phyloP scores from a whole-genome alignment of 2,329 filamentous ascomycete species.

The Apiospora phragmitis region DNA sequence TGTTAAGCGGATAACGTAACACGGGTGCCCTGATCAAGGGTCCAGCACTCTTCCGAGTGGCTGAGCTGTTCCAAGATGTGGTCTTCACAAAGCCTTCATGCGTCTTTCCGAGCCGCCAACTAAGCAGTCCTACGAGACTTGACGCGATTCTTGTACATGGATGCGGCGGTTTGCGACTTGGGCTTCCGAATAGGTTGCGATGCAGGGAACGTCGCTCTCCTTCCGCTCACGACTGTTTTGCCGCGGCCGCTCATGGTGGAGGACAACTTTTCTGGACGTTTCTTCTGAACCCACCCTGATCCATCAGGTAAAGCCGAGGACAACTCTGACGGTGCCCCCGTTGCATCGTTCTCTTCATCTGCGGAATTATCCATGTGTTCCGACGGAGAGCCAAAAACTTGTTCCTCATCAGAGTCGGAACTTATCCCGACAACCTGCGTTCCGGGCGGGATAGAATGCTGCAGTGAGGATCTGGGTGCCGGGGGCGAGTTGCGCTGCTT shows the following conservation, averaged over 20 bases:
- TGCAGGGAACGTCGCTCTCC: background rate
- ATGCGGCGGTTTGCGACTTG: background rate
- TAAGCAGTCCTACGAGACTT: background rate
- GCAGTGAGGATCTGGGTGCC: constrained; percentile 13
- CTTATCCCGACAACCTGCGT: constrained; percentile 40
- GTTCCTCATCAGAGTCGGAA: constrained; percentile 18
- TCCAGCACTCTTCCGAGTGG: background rate
- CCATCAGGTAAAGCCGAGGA: constrained; percentile 18
- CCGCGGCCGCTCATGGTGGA: background rate
- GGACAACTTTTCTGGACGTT: background rate
- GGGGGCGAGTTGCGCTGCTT: constrained; percentile 1
- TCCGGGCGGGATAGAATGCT: constrained; percentile 35
- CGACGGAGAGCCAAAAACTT: constrained; percentile 26
- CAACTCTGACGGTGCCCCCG: constrained; percentile 27
- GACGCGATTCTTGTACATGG: background rate
- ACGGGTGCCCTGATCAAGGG: background rate
- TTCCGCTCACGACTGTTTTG: background rate
- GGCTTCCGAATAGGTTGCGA: background rate
- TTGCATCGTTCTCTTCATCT: constrained; percentile 40
- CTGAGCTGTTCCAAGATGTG: background rate
- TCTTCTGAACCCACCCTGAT: constrained; percentile 28
- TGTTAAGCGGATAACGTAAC: constrained; percentile 1
- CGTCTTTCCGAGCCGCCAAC: background rate
- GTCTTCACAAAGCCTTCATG: background rate
- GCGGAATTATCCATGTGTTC: constrained; percentile 36